Conservation (phyloP, 306 rosid species). For the Cucurbita maxima region DNA sequence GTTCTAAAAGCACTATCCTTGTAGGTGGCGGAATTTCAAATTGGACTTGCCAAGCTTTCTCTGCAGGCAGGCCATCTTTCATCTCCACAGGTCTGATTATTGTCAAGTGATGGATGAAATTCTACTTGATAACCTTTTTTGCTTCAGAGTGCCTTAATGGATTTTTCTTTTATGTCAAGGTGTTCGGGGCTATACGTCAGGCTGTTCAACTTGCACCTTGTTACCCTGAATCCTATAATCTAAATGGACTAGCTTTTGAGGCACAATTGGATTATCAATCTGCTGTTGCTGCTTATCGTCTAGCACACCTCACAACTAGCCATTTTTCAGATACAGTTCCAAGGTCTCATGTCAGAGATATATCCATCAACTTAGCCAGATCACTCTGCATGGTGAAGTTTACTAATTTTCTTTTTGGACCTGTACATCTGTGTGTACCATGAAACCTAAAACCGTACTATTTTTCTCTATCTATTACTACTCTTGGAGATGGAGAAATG, state of each 20-base stretch:
- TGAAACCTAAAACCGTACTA: not conserved
- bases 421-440: not conserved
- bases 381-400: slow-evolving; percentile 25
- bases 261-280: slow-evolving; percentile 60
- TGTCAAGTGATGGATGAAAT: slow-evolving; percentile 6
- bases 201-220: slow-evolving; percentile 78
- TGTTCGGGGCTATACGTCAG: slow-evolving; percentile 83
- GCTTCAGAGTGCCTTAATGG: not conserved
- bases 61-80: slow-evolving; percentile 61
- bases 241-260: slow-evolving; percentile 69
- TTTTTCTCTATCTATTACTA: not conserved
- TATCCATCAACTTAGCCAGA: slow-evolving; percentile 74
- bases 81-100: slow-evolving; percentile 59
- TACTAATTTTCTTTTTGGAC: not conserved
- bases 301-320: slow-evolving; percentile 49
- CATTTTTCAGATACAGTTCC: slow-evolving; percentile 21
- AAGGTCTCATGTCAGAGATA: slow-evolving; percentile 36
- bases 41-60: slow-evolving; percentile 88
- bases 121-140: not conserved
- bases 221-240: slow-evolving; percentile 78
- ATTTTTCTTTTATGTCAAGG: slow-evolving; percentile 32
- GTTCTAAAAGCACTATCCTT: slow-evolving; percentile 6
- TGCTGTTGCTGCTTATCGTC: slow-evolving; percentile 53
- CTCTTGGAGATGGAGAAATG: not conserved
- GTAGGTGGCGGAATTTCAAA: slow-evolving; percentile 89